Conservation (phyloP, 2,329 filamentous ascomycete genomes). For the Penicillium thymicola region DNA sequence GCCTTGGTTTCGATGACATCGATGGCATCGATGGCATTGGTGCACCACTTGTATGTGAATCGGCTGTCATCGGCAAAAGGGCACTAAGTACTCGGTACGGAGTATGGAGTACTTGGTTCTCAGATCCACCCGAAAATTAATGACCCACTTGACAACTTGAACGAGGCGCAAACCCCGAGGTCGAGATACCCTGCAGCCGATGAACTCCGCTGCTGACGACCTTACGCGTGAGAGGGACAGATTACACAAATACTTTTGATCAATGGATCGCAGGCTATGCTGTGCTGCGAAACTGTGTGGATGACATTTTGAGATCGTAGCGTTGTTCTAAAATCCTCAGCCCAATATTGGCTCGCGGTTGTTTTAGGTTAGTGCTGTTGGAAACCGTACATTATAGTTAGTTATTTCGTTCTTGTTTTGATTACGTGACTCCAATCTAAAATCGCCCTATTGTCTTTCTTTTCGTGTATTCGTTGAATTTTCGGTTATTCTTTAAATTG, state of each 20-base stretch:
- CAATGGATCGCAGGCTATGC: conserved; percentile 7
- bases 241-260: conserved; percentile 16
- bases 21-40: background rate
- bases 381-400: background rate
- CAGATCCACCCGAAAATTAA: no score
- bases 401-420: background rate
- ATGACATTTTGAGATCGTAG: background rate
- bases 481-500: no score
- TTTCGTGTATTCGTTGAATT: no score
- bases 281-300: conserved; percentile 10
- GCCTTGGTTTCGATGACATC: conserved; percentile 11
- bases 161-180: background rate
- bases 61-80: background rate
- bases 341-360: background rate
- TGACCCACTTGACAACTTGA: conserved; percentile 4
- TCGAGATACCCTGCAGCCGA: conserved; percentile 5
- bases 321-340: no score
- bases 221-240: conserved; percentile 19
- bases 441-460: no score
- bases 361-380: background rate
- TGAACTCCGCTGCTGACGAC: conserved; percentile 16
- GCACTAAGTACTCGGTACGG: no score
- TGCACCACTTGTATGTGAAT: background rate
- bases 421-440: no score
- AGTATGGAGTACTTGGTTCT: background rate